Conservation (phyloP, 495 filamentous ascomycete genomes). For the Neurospora sp. region DNA sequence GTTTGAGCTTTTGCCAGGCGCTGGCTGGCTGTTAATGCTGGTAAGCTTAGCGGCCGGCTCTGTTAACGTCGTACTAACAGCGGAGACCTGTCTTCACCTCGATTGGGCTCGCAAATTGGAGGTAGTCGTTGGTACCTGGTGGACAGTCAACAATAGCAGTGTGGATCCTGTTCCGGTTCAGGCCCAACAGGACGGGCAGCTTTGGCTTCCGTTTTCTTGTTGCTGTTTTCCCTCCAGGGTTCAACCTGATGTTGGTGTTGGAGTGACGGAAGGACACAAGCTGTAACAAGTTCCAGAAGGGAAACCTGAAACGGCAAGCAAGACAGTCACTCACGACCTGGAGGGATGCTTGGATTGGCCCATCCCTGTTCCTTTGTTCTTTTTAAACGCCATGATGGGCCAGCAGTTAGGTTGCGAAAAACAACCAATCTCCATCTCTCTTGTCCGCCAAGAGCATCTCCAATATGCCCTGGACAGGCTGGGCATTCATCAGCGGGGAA, state of each 20-base stretch:
- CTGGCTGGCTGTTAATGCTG: not conserved
- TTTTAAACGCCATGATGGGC: not conserved
- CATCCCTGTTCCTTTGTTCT: not conserved
- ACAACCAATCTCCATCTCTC: not conserved
- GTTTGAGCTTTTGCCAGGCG: not conserved
- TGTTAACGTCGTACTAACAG: not conserved
- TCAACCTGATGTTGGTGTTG: not conserved
- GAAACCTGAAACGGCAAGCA: slow-evolving; percentile 13
- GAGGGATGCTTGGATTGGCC: not conserved
- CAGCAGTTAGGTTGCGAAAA: not conserved
- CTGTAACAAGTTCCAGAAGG: slow-evolving; percentile 8
- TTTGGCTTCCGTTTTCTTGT: not conserved
- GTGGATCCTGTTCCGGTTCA: not conserved
- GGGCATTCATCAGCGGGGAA: not conserved
- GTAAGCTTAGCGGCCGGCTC: not conserved
- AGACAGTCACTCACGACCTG: not conserved
- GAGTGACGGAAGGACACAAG: not conserved
- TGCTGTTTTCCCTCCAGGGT: not conserved
- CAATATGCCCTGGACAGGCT: not conserved
- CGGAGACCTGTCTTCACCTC: not conserved
- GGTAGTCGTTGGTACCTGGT: not conserved
- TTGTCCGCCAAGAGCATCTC: not conserved
- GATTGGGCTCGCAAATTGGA: not conserved
- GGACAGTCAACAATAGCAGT: not conserved
- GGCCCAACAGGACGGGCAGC: not conserved